A percentile compares a stretch with the other conserved stretches of the same genome.
These are phyloP conservation scores for Ophiobolus disseminans DNA, from an alignment of 2,329 filamentous ascomycete genomes.

Conservation along the genomic window DNA sequence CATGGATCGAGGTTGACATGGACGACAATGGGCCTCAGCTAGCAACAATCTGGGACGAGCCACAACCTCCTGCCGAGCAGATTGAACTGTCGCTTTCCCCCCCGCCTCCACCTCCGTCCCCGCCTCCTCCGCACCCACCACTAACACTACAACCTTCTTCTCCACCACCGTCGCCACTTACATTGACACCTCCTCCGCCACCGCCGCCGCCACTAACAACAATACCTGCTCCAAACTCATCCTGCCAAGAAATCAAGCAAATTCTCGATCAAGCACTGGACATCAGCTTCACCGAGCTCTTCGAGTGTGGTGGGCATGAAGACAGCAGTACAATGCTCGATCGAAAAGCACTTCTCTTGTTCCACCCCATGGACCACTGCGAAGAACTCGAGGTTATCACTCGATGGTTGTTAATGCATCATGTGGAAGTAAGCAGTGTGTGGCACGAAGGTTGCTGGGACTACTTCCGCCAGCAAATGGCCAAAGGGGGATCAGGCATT, in stretches of 20 bases:
- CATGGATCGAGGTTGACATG: no score
- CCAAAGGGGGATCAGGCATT: conserved; percentile 30
- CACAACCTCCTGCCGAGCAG: no score
- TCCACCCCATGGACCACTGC: conserved; percentile 34
- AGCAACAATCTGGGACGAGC: no score
- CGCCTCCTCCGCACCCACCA: no score
- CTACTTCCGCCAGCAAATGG: conserved; percentile 27
- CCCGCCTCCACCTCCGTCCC: no score
- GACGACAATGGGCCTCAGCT: no score
- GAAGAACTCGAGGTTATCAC: conserved; percentile 40
- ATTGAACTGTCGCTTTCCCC: no score
- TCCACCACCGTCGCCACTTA: no score
- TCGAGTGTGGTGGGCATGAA: conserved; percentile 20
- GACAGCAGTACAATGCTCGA: conserved; percentile 17
- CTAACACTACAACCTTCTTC: no score
- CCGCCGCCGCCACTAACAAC: background rate
- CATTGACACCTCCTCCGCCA: no score
- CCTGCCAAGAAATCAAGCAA: conserved; percentile 19
- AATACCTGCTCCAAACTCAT: background rate
- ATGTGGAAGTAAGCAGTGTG: conserved; percentile 35
- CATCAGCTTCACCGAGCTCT: conserved; percentile 33
- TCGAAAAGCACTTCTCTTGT: conserved; percentile 36
- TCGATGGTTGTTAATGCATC: conserved; percentile 40
- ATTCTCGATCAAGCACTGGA: conserved; percentile 24
- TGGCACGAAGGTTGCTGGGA: conserved; percentile 37